Evolutionary conservation across 1,284 basidiomycete species (phyloP).

Genomic region (Pseudozyma sp.): DNA sequence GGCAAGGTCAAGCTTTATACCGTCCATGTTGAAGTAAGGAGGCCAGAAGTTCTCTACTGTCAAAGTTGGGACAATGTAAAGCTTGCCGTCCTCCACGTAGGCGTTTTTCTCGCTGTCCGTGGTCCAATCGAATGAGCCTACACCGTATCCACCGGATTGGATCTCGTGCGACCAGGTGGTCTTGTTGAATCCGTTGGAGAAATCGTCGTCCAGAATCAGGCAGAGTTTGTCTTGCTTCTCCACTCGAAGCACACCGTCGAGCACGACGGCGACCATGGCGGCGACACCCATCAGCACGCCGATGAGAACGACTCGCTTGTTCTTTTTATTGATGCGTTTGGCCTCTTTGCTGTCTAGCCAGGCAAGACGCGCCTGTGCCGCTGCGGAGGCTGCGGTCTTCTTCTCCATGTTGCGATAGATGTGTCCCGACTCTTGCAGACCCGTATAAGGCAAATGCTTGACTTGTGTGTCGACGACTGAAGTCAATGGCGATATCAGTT

Average conservation of each 20-base stretch:
- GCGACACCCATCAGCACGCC: constrained; percentile 34
- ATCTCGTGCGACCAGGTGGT: constrained; percentile 81
- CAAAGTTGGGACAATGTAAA: constrained; percentile 85
- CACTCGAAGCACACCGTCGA: constrained; percentile 26
- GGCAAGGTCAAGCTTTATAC: constrained; percentile 82
- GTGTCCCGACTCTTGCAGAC: not conserved
- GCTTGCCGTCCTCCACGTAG: constrained; percentile 78
- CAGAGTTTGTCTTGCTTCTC: constrained; percentile 70
- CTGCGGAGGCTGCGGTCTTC: constrained; percentile 14
- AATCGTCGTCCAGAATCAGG: constrained; percentile 81
- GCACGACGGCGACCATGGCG: constrained; percentile 34
- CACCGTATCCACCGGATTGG: constrained; percentile 85
- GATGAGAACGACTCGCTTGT: constrained; percentile 34
- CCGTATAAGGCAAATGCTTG: too few species aligned
- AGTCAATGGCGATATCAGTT: too few species aligned
- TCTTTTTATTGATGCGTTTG: constrained; percentile 31
- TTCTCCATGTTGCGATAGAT: constrained; percentile 16
- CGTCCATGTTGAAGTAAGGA: constrained; percentile 76
- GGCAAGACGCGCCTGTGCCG: constrained; percentile 21
- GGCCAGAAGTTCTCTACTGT: constrained; percentile 80
- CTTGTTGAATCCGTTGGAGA: constrained; percentile 74
- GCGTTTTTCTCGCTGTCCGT: constrained; percentile 82
- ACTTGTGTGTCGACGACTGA: too few species aligned
- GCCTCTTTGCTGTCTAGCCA: constrained; percentile 47
- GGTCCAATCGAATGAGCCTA: constrained; percentile 88